Percentiles rank a stretch among this genome's conserved stretches.
These are phyloP conservation scores for Ustilago bromivora DNA, from an alignment of 1,284 basidiomycete species.

Conservation along the genomic window DNA sequence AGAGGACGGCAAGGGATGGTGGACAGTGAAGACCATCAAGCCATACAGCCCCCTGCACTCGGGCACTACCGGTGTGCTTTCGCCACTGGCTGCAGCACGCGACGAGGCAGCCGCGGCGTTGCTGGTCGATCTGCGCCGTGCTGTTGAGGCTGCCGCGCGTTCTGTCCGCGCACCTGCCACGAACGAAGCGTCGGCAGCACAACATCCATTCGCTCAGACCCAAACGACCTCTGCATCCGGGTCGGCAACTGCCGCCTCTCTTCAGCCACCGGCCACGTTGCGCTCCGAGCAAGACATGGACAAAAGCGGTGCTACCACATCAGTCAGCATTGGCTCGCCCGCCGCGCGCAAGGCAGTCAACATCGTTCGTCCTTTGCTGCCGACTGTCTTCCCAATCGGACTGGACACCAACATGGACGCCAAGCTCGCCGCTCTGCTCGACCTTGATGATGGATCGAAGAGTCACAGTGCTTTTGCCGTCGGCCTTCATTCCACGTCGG, in stretches of 20 bases:
- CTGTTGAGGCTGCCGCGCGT: slow-evolving; percentile 60
- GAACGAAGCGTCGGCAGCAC: slow-evolving; percentile 4
- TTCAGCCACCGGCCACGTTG: slow-evolving; percentile 15
- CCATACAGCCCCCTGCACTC: slow-evolving; percentile 34
- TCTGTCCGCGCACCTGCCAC: slow-evolving; percentile 19
- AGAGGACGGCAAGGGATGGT: slow-evolving; percentile 70
- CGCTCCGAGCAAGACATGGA: slow-evolving; percentile 22
- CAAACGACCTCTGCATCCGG: slow-evolving; percentile 4
- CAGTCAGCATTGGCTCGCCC: slow-evolving; percentile 25
- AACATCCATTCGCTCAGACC: background rate
- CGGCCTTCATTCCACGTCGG: slow-evolving; percentile 31
- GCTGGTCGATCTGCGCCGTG: slow-evolving; percentile 60
- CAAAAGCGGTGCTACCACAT: background rate
- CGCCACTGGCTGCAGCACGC: slow-evolving; percentile 45
- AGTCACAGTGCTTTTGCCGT: slow-evolving; percentile 13
- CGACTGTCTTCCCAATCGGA: slow-evolving; percentile 49
- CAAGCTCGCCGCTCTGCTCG: slow-evolving; percentile 29
- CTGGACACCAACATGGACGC: slow-evolving; percentile 36
- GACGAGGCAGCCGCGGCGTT: slow-evolving; percentile 38
- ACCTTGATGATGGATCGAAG: slow-evolving; percentile 16
- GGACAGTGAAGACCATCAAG: slow-evolving; percentile 41
- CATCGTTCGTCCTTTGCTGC: slow-evolving; percentile 57
- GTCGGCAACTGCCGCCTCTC: background rate
- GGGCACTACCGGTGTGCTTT: slow-evolving; percentile 54
- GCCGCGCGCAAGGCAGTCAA: slow-evolving; percentile 52